Base-by-base conservation (phyloP, 192 early-diverging fungal genomes). In the Rhizophagus sp. region DNA sequence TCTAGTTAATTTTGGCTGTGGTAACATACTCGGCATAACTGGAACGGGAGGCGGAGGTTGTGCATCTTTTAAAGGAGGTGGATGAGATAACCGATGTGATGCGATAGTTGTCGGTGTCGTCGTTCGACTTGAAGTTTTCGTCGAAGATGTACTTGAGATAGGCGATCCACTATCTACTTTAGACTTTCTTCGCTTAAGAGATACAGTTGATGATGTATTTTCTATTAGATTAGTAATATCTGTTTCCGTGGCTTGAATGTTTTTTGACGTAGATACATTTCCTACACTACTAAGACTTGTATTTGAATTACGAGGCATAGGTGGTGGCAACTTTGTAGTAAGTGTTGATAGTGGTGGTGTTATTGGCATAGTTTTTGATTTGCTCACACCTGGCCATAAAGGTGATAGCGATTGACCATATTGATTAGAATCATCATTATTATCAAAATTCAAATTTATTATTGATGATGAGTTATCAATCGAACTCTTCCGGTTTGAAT, bases 291-390 rank as follows among this genome's bases (percentile, higher is more conserved):
- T 71, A 36, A 36, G 24, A 63, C 61, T 76, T 39, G 25, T 22
- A 69, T n/a, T 76, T 39, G 25, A 50, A 69, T n/a, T 79, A 62
- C 78, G 78, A 62, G 68, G 25, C 24, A 34, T 25, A 41, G 67
- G 68, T 25, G 69, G 68, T 30, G 50, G 68, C 25, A 71, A 79
- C 72, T 61, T 79, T 52, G 78, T 62, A 70, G 24, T 61, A 30
- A 78, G 24, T 44, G 17, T 19, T 11, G 67, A 62, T 27, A 5
- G 36, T 57, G 68, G 33, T 33, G 47, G 44, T 34, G 50, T 66
- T 71, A 79, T 79, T 24, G 78, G 78, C 67, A 79, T 71, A 13
- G 78, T 79, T 39, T 79, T 79, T 25, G 67, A 62, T 39, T 64
- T 66, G 15, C 24, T 36, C n/a, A 71, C 34, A 61, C 33, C 52